These are phyloP conservation scores for Debaryomyces robertsiae DNA, from an alignment of 1,139 yeast species.

Conservation along the genomic window DNA sequence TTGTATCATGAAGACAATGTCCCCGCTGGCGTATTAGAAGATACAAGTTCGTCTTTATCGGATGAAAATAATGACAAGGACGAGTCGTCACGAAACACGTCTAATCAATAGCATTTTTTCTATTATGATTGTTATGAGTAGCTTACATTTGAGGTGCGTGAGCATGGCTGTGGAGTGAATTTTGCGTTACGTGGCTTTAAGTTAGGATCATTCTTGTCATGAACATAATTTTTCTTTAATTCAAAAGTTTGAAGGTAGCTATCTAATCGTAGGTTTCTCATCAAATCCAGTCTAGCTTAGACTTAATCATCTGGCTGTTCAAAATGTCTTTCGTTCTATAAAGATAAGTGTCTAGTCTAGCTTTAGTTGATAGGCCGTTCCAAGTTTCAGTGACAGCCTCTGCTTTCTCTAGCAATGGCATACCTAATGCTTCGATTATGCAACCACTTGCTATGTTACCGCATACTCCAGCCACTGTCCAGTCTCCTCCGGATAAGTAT, in stretches of 20 bases:
- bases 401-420: slow-evolving; percentile 45
- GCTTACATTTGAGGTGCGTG: no score
- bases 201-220: no score
- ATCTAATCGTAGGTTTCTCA: no score
- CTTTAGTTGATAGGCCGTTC: slow-evolving; percentile 51
- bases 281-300: slow-evolving; percentile 10
- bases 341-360: slow-evolving; percentile 33
- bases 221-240: no score
- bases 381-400: slow-evolving; percentile 36
- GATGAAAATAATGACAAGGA: slow-evolving; percentile 9
- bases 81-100: slow-evolving; percentile 8
- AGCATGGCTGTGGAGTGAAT: no score
- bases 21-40: slow-evolving; percentile 9
- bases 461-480: slow-evolving; percentile 59
- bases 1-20: slow-evolving; percentile 33
- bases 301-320: background rate
- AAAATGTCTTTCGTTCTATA: slow-evolving; percentile 4
- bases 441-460: slow-evolving; percentile 82
- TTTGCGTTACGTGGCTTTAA: no score
- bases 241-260: no score
- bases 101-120: slow-evolving; percentile 1
- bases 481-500: slow-evolving; percentile 47
- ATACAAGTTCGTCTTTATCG: slow-evolving; percentile 8
- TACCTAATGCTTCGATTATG: slow-evolving; percentile 75
- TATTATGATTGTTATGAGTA: background rate